Base-by-base conservation (phyloP, 306 rosid species). In the Cicer cuneatum region DNA sequence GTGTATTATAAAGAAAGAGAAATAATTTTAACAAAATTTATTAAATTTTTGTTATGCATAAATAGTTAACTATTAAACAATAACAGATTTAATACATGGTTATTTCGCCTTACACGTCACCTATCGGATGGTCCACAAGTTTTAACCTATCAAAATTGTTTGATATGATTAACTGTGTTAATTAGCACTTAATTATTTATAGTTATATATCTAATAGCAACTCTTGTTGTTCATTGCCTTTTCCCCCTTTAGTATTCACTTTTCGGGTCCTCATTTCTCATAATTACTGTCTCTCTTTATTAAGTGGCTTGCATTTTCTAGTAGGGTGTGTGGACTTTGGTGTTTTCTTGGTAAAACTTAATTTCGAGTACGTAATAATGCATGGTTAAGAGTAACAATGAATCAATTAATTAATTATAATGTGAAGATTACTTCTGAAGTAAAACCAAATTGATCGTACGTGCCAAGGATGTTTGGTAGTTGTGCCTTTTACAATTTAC, bases 241-340 rank as follows among this genome's bases (percentile, higher is more conserved):
- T 38, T 72, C 56, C 35, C 4, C 35, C 35, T 29, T 29, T 29
- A 29, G 35, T 3, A 38, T 49, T 49, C 8, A 21, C 72, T 77
- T 74, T 66, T 29, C 46, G 10, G 8, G 64, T 81, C 73, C 74
- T 79, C 80, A 79, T 77, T 75, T 80, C 69, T 78, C 85, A 82
- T 85, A 75, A 87, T 90, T 84, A 80, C 77, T 65, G 84, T 72
- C 83, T 88, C 80, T 68, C 87, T 80, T 77, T 72, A 71, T 67
- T 76, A 63, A 74, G 87, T 83, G 83, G 80, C 62, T 76, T 75
- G 79, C 73, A 74, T 73, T 76, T 84, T 71, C 74, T 60, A 73
- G 65, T 71, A 69, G 69, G 75, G 2, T 69, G 49, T 10, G 79
- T 59, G 78, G 71, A 80, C 82, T 49, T 74, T 76, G 54, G 67